Evolutionary conservation across 1,284 basidiomycete genomes (phyloP).

Genomic region (Wolfiporia cocos): DNA sequence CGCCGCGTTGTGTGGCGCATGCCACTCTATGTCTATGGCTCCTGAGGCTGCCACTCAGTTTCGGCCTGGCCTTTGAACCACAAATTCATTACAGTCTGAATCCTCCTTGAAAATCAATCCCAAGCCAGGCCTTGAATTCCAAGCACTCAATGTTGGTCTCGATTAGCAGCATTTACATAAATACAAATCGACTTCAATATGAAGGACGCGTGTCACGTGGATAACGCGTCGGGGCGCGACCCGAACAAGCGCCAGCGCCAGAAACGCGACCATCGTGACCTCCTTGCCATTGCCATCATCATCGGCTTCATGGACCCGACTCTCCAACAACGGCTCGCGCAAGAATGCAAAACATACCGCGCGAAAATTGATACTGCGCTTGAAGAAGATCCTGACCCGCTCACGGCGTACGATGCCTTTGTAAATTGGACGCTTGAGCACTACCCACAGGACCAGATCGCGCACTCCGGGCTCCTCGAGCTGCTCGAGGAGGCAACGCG

Average conservation of each 20-base stretch:
- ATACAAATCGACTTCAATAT: too few relatives aligned
- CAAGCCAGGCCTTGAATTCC: too few relatives aligned
- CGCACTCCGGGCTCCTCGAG: conserved; percentile 58
- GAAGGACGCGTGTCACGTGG: neutral
- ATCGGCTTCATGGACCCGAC: conserved; percentile 3
- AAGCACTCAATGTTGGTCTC: too few relatives aligned
- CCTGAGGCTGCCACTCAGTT: too few relatives aligned
- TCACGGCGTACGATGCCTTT: conserved; percentile 59
- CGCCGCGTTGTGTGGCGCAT: too few relatives aligned
- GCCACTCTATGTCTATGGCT: too few relatives aligned
- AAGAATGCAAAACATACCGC: conserved; percentile 30
- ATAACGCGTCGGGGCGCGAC: neutral
- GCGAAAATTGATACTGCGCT: conserved; percentile 31
- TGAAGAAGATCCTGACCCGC: conserved; percentile 63
- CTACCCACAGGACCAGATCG: conserved; percentile 36
- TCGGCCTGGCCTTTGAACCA: too few relatives aligned
- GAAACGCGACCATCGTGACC: neutral
- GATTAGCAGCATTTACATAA: too few relatives aligned
- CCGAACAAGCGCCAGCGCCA: too few relatives aligned
- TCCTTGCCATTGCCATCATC: neutral
- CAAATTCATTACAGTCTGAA: too few relatives aligned
- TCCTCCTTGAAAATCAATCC: too few relatives aligned
- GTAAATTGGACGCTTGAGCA: conserved; percentile 64
- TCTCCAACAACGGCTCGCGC: conserved; percentile 20
- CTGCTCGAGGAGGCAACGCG: conserved; percentile 73